phyloP scores from a whole-genome alignment of 148 eudicot genomes.

The Rhododendron vialii region DNA sequence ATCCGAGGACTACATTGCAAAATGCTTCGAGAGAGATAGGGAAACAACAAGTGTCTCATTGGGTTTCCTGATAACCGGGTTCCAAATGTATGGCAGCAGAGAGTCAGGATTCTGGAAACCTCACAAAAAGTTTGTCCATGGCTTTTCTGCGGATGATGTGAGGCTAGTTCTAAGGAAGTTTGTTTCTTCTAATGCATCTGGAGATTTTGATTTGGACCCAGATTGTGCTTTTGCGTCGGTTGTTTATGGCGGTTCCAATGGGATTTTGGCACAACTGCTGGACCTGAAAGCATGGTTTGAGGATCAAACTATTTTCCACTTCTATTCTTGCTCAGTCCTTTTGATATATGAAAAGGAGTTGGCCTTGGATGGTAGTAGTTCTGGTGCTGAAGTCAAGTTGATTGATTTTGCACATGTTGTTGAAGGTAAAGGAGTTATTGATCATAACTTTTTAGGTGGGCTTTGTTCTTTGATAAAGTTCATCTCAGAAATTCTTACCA shows the following conservation, averaged over 20 bases:
- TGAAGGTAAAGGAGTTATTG: slow-evolving; percentile 70
- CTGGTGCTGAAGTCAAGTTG: slow-evolving; percentile 58
- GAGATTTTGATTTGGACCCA: slow-evolving; percentile 20
- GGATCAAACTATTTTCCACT: slow-evolving; percentile 74
- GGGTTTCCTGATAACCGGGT: slow-evolving; percentile 82
- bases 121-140: slow-evolving; percentile 24
- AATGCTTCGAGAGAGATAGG: slow-evolving; percentile 65
- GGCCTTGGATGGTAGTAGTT: slow-evolving; percentile 24
- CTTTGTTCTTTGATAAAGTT: slow-evolving; percentile 84
- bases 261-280: slow-evolving; percentile 66
- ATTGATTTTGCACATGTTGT: slow-evolving; percentile 24
- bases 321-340: slow-evolving; percentile 64
- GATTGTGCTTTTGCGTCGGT: slow-evolving; percentile 41
- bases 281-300: slow-evolving; percentile 96
- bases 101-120: slow-evolving; percentile 79
- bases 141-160: slow-evolving; percentile 50
- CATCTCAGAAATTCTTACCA: slow-evolving; percentile 41
- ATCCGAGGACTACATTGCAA: slow-evolving; percentile 61
- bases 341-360: slow-evolving; percentile 54
- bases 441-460: slow-evolving; percentile 95
- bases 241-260: slow-evolving; percentile 65
- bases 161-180: slow-evolving; percentile 55
- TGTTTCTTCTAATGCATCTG: slow-evolving; percentile 49
- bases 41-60: slow-evolving; percentile 41
- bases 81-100: slow-evolving; percentile 37